These are phyloP conservation scores for Picocystis sp. DNA, from an alignment of 163 green algal species.

Conservation along the genomic window DNA sequence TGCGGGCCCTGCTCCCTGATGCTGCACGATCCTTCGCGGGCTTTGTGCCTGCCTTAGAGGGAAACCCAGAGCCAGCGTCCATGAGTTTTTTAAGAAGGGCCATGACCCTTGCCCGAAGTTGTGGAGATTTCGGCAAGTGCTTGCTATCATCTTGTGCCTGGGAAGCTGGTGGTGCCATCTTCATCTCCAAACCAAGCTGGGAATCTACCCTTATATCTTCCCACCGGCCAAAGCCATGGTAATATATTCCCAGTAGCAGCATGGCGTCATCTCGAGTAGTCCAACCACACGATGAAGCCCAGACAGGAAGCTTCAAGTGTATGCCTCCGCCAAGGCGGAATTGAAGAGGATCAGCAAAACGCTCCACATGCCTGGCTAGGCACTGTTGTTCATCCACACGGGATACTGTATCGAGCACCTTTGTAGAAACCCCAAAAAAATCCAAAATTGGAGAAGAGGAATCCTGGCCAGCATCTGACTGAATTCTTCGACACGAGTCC, in stretches of 20 bases:
- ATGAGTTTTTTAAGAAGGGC: conserved; percentile 21
- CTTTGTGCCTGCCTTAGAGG: neutral
- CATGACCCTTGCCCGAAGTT: conserved; percentile 17
- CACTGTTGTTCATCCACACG: conserved; percentile 36
- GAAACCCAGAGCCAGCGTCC: neutral
- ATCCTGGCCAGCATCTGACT: neutral
- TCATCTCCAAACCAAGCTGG: conserved; percentile 39
- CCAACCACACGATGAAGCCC: conserved; percentile 52
- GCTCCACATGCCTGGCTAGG: conserved; percentile 27
- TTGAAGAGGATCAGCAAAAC: conserved; percentile 11
- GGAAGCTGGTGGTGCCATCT: conserved; percentile 28
- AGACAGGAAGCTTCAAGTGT: conserved; percentile 41
- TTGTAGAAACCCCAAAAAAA: conserved; percentile 57
- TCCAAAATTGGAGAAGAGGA: conserved; percentile 32
- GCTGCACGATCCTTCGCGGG: neutral
- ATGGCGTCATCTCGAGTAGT: conserved; percentile 48
- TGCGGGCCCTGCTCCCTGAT: neutral
- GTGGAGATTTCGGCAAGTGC: conserved; percentile 5
- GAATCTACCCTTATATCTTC: conserved; percentile 35
- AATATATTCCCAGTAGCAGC: conserved; percentile 59
- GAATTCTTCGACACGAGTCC: neutral
- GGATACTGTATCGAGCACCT: conserved; percentile 43
- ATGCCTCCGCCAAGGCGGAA: conserved; percentile 34
- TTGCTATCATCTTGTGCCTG: conserved; percentile 6
- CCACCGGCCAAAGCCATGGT: conserved; percentile 31